A percentile compares a stretch with the other conserved stretches of the same genome.
Evolutionary conservation across 2,329 filamentous ascomycete genomes (phyloP).

Genomic region (Cladophialophora immunda): DNA sequence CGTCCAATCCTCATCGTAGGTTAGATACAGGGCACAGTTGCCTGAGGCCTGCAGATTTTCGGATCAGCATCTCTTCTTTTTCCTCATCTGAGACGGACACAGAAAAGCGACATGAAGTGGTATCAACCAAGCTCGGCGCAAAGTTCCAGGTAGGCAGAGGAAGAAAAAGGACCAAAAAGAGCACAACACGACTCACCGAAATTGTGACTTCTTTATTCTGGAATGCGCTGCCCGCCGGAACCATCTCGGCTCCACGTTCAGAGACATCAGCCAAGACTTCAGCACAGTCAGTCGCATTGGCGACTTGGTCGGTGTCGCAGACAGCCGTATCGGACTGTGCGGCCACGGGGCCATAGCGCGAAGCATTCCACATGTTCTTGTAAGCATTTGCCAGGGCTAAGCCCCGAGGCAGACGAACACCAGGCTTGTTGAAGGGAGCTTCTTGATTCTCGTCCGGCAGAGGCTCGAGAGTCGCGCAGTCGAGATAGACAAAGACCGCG

Average conservation of each 20-base stretch:
- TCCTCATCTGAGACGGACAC: neutral
- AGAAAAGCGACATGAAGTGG: neutral
- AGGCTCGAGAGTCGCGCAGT: slow-evolving; percentile 21
- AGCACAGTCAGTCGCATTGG: slow-evolving; percentile 14
- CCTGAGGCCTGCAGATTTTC: neutral
- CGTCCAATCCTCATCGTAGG: slow-evolving; percentile 21
- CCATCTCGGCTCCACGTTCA: neutral
- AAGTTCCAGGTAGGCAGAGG: neutral
- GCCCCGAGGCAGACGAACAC: slow-evolving; percentile 20
- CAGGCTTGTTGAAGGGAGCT: slow-evolving; percentile 7
- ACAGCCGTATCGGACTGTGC: neutral
- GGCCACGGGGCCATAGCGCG: neutral
- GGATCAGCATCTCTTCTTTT: slow-evolving; percentile 2
- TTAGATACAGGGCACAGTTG: slow-evolving; percentile 14
- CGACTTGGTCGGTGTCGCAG: neutral
- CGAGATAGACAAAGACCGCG: slow-evolving; percentile 22
- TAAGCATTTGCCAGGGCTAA: slow-evolving; percentile 10
- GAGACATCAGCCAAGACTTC: neutral
- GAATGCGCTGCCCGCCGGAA: neutral
- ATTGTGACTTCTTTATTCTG: neutral
- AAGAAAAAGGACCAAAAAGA: neutral
- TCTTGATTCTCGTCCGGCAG: slow-evolving; percentile 19
- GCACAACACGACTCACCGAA: slow-evolving; percentile 1
- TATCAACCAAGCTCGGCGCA: neutral
- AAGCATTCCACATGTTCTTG: slow-evolving; percentile 20